Percentiles rank a stretch among this genome's conserved stretches.
Conservation (phyloP, 495 filamentous ascomycete genomes). For the Penicillium daleae region DNA sequence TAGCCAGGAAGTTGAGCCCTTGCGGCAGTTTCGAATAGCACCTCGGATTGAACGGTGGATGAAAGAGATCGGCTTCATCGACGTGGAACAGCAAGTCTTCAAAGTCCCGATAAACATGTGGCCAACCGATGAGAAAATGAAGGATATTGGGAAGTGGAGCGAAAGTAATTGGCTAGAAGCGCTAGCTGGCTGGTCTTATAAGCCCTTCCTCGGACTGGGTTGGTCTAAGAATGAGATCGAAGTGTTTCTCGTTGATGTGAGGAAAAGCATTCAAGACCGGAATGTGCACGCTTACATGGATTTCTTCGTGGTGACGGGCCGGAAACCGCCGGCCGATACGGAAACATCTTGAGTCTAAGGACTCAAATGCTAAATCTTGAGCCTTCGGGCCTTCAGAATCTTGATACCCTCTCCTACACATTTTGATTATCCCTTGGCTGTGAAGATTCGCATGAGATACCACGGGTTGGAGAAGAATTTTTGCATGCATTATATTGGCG, state of each 20-base stretch:
- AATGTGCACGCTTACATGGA: conserved; percentile 59
- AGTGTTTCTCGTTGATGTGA: conserved; percentile 62
- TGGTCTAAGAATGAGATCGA: conserved; percentile 57
- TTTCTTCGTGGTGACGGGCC: conserved; percentile 56
- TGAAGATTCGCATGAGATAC: conserved; percentile 43
- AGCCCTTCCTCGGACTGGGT: conserved; percentile 45
- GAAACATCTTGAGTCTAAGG: conserved; percentile 10
- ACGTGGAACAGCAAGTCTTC: conserved; percentile 58
- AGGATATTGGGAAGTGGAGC: conserved; percentile 50
- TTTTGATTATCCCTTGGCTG: conserved; percentile 21
- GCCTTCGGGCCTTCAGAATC: conserved; percentile 17
- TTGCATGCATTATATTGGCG: conserved; percentile 33
- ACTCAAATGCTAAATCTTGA: not conserved
- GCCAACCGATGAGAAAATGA: conserved; percentile 58
- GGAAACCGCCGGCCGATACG: conserved; percentile 50
- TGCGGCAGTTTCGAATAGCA: conserved; percentile 55
- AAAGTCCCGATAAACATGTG: conserved; percentile 65
- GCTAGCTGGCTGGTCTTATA: conserved; percentile 52
- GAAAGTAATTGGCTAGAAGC: conserved; percentile 48
- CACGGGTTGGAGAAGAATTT: conserved; percentile 27
- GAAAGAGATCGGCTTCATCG: conserved; percentile 63
- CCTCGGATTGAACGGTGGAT: conserved; percentile 59
- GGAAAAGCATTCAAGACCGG: conserved; percentile 57
- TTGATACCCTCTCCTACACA: conserved; percentile 15
- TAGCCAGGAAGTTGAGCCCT: conserved; percentile 50